Evolutionary conservation across 345 rosid species (phyloP), one percentile per base, ranked within the genome.

Genomic region (Citrus inodora): DNA sequence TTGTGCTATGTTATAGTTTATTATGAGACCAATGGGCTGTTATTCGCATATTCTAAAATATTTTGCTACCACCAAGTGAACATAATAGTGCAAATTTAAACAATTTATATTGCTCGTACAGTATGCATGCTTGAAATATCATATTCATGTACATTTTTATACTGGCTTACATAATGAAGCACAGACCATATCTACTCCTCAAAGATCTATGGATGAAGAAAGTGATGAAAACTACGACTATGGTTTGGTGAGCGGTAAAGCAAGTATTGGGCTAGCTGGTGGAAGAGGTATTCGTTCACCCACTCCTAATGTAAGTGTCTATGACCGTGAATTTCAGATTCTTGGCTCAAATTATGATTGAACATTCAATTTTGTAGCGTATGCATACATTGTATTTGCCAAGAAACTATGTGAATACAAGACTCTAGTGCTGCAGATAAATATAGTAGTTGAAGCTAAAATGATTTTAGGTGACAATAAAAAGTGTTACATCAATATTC

Each of bases 211-310:
- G 40, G 83, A 85, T 80, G 86, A 85, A 24, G 89, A 80, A 4
- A 75, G 81, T 48, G 84, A 78, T n/a, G 87, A 84, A 67, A 85
- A 86, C 61, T 85, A 76, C 60, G 67, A 40, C 60, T 71, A 67
- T 58, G 53, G 46, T 66, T 25, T 53, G 70, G 78, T 81, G 80
- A 71, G 85, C 37, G 76, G 84, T 67, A 75, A 77, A 27, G 79
- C 87, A 73, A 85, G 86, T 77, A 81, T 83, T 22, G 88, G 91
- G 78, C 87, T 86, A 61, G 73, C 87, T 80, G 82, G 84, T 83
- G 87, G 86, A 82, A 88, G 85, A 77, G 55, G 70, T 62, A 32
- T 70, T 22, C 83, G 82, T 14, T 46, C 87, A 71, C 82, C 78
- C 30, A 82, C 88, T 80, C 85, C 86, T 71, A 72, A 79, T 87